phyloP scores from a whole-genome alignment of 345 rosid species.

The Corymbia maculata region DNA sequence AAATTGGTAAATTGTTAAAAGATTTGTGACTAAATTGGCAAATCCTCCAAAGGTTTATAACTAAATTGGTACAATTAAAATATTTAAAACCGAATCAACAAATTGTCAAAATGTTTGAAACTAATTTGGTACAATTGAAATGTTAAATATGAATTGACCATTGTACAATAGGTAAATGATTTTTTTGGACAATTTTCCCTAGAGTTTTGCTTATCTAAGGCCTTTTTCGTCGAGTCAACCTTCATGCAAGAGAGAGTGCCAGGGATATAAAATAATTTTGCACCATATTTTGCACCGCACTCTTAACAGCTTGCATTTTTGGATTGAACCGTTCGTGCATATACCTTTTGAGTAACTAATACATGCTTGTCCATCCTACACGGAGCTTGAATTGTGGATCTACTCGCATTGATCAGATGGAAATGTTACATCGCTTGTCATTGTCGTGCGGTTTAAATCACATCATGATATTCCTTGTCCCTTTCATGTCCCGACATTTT shows the following conservation, averaged over 20 bases:
- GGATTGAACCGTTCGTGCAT: background rate
- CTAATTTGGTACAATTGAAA: background rate
- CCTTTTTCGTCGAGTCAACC: background rate
- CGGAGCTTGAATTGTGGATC: background rate
- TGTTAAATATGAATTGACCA: too few relatives aligned
- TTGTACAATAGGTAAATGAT: too few relatives aligned
- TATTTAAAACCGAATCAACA: too few relatives aligned
- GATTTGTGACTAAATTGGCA: background rate
- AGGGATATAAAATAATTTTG: background rate
- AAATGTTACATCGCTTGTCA: background rate
- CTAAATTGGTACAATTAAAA: too few relatives aligned
- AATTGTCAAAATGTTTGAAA: too few relatives aligned
- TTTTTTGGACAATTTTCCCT: too few relatives aligned
- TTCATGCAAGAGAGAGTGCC: background rate
- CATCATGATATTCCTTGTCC: background rate
- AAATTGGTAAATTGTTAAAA: too few relatives aligned
- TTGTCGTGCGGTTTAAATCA: background rate
- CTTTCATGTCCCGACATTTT: background rate
- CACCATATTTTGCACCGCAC: background rate
- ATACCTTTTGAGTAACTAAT: background rate
- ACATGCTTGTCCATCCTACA: background rate
- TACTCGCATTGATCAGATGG: background rate
- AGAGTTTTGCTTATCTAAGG: background rate
- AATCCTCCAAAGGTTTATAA: background rate
- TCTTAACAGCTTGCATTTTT: background rate